Percentiles rank a stretch among this genome's conserved stretches.
Evolutionary conservation across 176 grass and related monocot genomes (phyloP).

Genomic region (Tillandsia leiboldiana): DNA sequence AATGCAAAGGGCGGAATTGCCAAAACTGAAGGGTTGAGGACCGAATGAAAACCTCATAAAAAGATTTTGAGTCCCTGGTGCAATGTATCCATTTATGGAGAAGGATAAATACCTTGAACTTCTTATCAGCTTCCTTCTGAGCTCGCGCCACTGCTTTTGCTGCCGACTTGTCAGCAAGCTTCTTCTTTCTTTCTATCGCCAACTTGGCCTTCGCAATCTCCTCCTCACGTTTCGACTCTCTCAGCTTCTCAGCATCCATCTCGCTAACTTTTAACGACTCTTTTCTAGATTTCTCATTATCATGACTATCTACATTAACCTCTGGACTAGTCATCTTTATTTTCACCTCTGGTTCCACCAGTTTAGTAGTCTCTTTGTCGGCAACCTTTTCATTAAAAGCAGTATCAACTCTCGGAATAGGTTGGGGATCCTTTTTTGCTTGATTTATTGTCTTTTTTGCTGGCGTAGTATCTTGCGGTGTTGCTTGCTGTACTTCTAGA

Average conservation of each 20-base stretch:
- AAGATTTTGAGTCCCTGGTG: no score
- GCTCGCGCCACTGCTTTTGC: conserved; percentile 58
- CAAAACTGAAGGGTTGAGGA: no score
- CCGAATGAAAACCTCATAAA: no score
- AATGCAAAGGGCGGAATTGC: no score
- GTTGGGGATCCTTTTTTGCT: conserved; percentile 20
- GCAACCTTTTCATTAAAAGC: conserved; percentile 30
- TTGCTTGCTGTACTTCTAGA: conserved; percentile 26
- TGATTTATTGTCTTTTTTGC: conserved; percentile 34
- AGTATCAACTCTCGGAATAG: conserved; percentile 26
- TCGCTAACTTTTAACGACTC: conserved; percentile 42
- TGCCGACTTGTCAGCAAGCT: conserved; percentile 68
- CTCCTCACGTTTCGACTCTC: conserved; percentile 84
- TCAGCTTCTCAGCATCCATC: conserved; percentile 62
- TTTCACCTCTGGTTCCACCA: conserved; percentile 20
- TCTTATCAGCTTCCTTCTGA: conserved; percentile 79
- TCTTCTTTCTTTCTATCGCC: conserved; percentile 91
- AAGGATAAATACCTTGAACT: conserved; percentile 39
- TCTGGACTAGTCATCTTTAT: background rate
- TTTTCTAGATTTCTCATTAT: conserved; percentile 34
- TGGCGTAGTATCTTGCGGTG: conserved; percentile 31
- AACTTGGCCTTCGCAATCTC: conserved; percentile 80
- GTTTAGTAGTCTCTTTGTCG: conserved; percentile 30
- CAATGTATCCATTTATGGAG: background rate
- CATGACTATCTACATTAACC: conserved; percentile 9